Percentiles rank a stretch among this genome's conserved stretches.
phyloP scores from a whole-genome alignment of 2,329 filamentous ascomycete species.

The Aspergillus hiratsukae region DNA sequence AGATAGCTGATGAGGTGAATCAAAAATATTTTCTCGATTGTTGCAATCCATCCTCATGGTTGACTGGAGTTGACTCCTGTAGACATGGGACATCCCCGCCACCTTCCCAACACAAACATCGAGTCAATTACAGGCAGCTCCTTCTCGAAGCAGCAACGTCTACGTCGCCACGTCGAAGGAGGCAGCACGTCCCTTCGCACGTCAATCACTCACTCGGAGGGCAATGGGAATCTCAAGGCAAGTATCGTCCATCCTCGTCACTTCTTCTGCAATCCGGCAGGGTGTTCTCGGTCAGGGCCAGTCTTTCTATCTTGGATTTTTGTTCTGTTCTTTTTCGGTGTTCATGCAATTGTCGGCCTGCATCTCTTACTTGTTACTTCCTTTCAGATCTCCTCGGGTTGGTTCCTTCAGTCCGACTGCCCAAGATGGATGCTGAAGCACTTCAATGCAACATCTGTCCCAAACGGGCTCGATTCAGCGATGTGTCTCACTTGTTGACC shows the following conservation, averaged over 20 bases:
- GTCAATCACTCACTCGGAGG: conserved; percentile 2
- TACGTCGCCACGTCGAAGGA: background rate
- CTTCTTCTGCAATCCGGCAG: conserved; percentile 15
- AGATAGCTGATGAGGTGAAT: background rate
- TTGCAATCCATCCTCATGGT: background rate
- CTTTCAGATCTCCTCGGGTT: conserved; percentile 11
- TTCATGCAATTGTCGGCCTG: conserved; percentile 11
- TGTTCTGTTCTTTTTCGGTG: conserved; percentile 18
- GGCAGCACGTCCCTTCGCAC: background rate
- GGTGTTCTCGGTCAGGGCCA: conserved; percentile 10
- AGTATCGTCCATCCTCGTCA: conserved; percentile 14
- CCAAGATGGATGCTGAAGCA: conserved; percentile 51
- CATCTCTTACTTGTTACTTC: conserved; percentile 25
- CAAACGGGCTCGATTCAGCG: conserved; percentile 74
- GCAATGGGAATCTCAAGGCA: conserved; percentile 5
- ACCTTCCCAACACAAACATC: background rate
- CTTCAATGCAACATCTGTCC: conserved; percentile 81
- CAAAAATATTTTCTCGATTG: background rate
- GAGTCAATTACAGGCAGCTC: conserved; percentile 3
- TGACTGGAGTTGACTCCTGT: background rate
- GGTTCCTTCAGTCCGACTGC: conserved; percentile 15
- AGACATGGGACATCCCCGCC: background rate
- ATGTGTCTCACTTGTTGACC: conserved; percentile 86
- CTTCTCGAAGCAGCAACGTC: conserved; percentile 7
- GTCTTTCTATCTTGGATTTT: conserved; percentile 21